These are phyloP conservation scores for Cordia subcordata DNA, from an alignment of 257 asterid species.

Conservation along the genomic window DNA sequence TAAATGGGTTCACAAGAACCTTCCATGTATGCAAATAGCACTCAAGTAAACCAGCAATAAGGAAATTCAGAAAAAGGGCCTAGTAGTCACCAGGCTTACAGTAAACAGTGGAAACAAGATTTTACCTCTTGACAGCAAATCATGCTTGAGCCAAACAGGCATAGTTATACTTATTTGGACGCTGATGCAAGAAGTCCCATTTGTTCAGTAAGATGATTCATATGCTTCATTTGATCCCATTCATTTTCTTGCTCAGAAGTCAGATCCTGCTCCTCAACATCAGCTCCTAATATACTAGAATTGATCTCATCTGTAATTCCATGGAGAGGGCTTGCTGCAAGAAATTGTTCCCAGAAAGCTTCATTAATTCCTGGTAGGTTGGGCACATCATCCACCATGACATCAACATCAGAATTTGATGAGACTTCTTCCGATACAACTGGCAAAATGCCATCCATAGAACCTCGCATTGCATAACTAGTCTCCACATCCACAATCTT, in stretches of 20 bases:
- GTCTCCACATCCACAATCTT: constrained; percentile 25
- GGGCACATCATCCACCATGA: constrained; percentile 41
- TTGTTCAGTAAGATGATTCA: constrained; percentile 63
- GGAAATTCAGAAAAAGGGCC: neutral
- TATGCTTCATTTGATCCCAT: constrained; percentile 43
- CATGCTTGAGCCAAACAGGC: neutral
- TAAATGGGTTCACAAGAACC: too few relatives aligned
- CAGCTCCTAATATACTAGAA: constrained; percentile 24
- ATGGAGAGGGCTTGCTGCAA: constrained; percentile 44
- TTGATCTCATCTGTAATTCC: constrained; percentile 46
- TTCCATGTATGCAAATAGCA: too few relatives aligned
- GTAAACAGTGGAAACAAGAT: neutral
- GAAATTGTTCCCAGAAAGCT: constrained; percentile 83
- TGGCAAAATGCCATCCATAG: constrained; percentile 37
- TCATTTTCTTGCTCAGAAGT: constrained; percentile 34
- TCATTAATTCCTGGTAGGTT: constrained; percentile 67
- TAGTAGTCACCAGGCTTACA: neutral
- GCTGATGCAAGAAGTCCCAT: constrained; percentile 65
- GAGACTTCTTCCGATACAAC: constrained; percentile 32
- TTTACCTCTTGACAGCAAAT: constrained; percentile 8
- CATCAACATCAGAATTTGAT: constrained; percentile 42
- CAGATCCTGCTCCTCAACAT: constrained; percentile 21
- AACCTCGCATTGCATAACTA: constrained; percentile 30
- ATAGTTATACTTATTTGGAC: constrained; percentile 12
- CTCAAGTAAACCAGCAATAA: too few relatives aligned